Conservation (phyloP, 805 yeast species). For the Candida jianshihensis region DNA sequence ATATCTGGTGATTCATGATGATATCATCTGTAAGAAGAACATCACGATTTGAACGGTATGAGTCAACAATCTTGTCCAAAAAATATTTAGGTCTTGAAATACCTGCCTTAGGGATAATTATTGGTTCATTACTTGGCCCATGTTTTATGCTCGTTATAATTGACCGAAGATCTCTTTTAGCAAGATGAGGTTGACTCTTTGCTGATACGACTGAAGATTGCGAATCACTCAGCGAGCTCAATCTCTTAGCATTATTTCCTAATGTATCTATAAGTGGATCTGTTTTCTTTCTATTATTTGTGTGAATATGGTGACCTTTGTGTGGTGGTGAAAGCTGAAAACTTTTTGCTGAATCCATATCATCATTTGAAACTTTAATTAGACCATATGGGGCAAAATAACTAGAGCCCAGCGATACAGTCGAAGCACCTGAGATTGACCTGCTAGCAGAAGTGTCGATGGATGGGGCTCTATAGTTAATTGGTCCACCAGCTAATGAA, state of each 20-base stretch:
- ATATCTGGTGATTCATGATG: constrained; percentile 12
- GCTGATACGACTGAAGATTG: too few species aligned
- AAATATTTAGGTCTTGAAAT: constrained; percentile 8
- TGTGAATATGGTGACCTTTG: background rate
- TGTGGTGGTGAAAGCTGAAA: constrained; percentile 8
- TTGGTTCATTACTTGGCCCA: too few species aligned
- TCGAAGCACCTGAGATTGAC: constrained; percentile 2
- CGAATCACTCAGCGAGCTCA: too few species aligned
- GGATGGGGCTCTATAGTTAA: background rate
- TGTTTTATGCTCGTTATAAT: too few species aligned
- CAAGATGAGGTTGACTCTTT: too few species aligned
- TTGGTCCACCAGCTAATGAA: too few species aligned
- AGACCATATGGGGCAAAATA: constrained; percentile 16
- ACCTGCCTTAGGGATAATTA: constrained; percentile 4
- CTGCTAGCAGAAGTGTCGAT: too few species aligned
- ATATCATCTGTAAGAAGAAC: constrained; percentile 9
- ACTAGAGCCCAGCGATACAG: constrained; percentile 7
- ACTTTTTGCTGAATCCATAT: constrained; percentile 14
- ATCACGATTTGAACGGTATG: constrained; percentile 14
- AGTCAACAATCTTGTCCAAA: constrained; percentile 10
- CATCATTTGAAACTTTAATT: constrained; percentile 17
- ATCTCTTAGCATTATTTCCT: too few species aligned
- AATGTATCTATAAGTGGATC: background rate
- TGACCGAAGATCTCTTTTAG: too few species aligned
- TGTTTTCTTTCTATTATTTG: background rate